Base-by-base conservation (phyloP, 371 early-diverging fungal genomes). In the Actinomucor elegans region DNA sequence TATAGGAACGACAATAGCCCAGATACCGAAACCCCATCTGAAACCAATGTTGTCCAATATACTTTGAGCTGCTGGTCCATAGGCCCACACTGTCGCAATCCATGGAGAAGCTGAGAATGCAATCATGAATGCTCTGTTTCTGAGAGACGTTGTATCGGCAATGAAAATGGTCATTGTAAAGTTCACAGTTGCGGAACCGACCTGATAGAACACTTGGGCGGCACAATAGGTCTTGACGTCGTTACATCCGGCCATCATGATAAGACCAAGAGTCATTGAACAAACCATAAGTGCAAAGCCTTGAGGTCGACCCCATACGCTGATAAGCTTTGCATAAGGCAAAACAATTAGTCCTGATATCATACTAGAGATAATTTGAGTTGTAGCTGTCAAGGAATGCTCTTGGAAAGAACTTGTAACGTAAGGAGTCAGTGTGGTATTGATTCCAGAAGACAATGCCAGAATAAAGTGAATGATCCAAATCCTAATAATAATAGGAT, bases 21-120 rank as follows among this genome's bases (percentile, higher is more conserved):
- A 60, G 14, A 60, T 49, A 44, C 60, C 60, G 15, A 55, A 60
- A 32, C 55, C 55, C 60, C 60, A 60, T 48, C 55, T 55, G 34
- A 58, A 58, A 10, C 60, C 60, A 44, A 60, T 60, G 0, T 35
- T 60, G 5, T 45, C 15, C 27, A 58, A 24, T 5, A 60, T 55
- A 31, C 44, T 43, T 27, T 55, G 31, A 37, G 60, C 41, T n/a
- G 55, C 49, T 23, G 55, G 49, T 10, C 55, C 55, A 35, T 34
- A 55, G 23, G 55, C 45, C 48, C 55, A 60, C 2, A 60, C 45
- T 18, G 55, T 60, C 18, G 33, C 40, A 24, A 60, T 48, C 55
- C 55, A 60, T 18, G 55, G 55, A 17, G 60, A 54, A 15, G 55
- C 40, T 10, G 40, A 20, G 26, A 60, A 54, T 14, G 60, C 60